phyloP scores from a whole-genome alignment of 2,329 filamentous ascomycete species.

The Nigrospora sphaerica region DNA sequence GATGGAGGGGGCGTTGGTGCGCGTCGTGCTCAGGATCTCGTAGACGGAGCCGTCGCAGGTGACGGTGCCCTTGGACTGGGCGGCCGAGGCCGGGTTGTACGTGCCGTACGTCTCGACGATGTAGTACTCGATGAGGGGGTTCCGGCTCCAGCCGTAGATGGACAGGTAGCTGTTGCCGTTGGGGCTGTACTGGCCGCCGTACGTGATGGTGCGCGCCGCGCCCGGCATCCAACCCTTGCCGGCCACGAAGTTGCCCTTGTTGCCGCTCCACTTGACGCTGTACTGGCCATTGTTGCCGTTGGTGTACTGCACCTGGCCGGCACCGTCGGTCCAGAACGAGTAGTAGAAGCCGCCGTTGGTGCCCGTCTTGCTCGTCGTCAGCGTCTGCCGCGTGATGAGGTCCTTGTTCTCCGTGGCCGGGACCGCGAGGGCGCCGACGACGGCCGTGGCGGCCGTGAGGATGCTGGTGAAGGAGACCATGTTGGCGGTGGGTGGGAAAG shows the following conservation, averaged over 20 bases:
- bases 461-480: constrained; percentile 34
- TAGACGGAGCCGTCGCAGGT: constrained; percentile 24
- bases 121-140: constrained; percentile 30
- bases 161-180: constrained; percentile 38
- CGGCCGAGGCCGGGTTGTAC: constrained; percentile 30
- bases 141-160: constrained; percentile 31
- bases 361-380: constrained; percentile 39
- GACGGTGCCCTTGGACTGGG: constrained; percentile 20
- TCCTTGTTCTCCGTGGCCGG: constrained; percentile 29
- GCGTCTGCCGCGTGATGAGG: constrained; percentile 18
- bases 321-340: constrained; percentile 52
- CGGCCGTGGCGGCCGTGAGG: constrained; percentile 25
- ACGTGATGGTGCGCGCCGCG: constrained; percentile 30
- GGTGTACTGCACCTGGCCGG: constrained; percentile 43
- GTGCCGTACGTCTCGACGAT: constrained; percentile 36
- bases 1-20: constrained; percentile 34
- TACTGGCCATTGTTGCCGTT: constrained; percentile 44
- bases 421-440: constrained; percentile 24
- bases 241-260: constrained; percentile 38
- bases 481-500: constrained; percentile 8
- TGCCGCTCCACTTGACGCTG: constrained; percentile 37
- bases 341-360: constrained; percentile 53
- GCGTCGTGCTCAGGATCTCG: constrained; percentile 23
- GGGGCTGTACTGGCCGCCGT: constrained; percentile 37
- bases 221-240: constrained; percentile 41